Percentiles rank a stretch among this genome's conserved stretches.
These are phyloP conservation scores for Tremella yokohamensis DNA, from an alignment of 768 basidiomycete genomes.

Conservation along the genomic window DNA sequence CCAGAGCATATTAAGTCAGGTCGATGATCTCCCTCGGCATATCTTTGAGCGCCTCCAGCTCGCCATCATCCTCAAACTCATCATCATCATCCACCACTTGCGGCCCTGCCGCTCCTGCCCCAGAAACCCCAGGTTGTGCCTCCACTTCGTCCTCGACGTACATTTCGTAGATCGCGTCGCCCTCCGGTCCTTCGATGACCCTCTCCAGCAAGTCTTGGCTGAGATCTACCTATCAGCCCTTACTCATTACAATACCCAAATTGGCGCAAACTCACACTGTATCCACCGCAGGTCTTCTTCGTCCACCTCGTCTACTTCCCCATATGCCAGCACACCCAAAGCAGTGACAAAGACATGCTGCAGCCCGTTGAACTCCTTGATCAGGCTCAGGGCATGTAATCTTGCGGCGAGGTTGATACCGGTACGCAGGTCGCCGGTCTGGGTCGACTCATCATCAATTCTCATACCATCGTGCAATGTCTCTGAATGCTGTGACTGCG, in stretches of 20 bases:
- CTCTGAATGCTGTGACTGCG: neutral
- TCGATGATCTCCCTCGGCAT: neutral
- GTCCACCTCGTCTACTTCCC: slow-evolving; percentile 24
- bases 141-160: slow-evolving; percentile 34
- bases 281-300: slow-evolving; percentile 17
- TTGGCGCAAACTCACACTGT: slow-evolving; percentile 14
- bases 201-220: slow-evolving; percentile 45
- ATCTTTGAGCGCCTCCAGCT: slow-evolving; percentile 4
- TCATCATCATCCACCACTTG: too few species aligned
- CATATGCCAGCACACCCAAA: slow-evolving; percentile 43
- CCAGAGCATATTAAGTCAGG: too few species aligned
- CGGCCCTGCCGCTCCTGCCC: neutral
- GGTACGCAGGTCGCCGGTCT: slow-evolving; percentile 10
- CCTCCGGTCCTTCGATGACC: slow-evolving; percentile 48
- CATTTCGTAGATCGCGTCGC: slow-evolving; percentile 46
- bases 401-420: slow-evolving; percentile 28
- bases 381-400: slow-evolving; percentile 12
- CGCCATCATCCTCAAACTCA: slow-evolving; percentile 1
- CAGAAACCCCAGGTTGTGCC: slow-evolving; percentile 1
- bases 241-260: neutral
- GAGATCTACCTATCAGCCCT: slow-evolving; percentile 27
- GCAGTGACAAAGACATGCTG: slow-evolving; percentile 40
- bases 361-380: slow-evolving; percentile 39
- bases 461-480: neutral
- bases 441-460: slow-evolving; percentile 5